Conservation (phyloP, 2,329 filamentous ascomycete species). For the Xylariaceae sp. region DNA sequence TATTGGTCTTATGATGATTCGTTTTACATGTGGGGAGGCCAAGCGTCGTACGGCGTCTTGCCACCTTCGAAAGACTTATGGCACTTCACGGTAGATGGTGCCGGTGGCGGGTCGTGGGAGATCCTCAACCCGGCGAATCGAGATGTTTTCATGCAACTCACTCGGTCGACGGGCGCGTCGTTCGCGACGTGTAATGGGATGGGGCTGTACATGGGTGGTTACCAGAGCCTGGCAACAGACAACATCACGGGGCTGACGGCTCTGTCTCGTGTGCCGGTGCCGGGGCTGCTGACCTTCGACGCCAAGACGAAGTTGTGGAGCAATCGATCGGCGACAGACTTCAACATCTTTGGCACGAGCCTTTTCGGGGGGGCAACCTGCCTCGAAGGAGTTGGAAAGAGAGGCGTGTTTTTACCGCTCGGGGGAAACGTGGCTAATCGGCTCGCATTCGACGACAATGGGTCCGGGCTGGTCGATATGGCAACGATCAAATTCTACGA, state of each 20-base stretch:
- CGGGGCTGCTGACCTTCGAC: conserved; percentile 14
- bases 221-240: conserved; percentile 4
- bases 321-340: conserved; percentile 1
- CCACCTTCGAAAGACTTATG: conserved; percentile 2
- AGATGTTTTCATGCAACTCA: conserved; percentile 9
- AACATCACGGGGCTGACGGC: not conserved
- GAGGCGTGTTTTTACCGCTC: not conserved
- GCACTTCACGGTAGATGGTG: conserved; percentile 1
- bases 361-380: conserved; percentile 2
- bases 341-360: conserved; percentile 6
- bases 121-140: conserved; percentile 1
- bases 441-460: not conserved
- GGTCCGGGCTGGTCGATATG: not conserved
- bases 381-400: not conserved
- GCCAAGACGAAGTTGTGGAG: conserved; percentile 5
- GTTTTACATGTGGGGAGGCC: conserved; percentile 12
- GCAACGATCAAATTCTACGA: conserved; percentile 8
- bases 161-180: conserved; percentile 1
- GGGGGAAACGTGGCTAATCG: not conserved
- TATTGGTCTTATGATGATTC: conserved; percentile 3
- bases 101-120: not conserved
- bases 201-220: conserved; percentile 8
- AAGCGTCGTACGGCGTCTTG: conserved; percentile 4
- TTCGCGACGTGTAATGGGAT: conserved; percentile 4
- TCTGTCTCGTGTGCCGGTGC: not conserved